Evolutionary conservation across 164 flowering plant genomes (phyloP).

Genomic region (Nymphaea thermarum): DNA sequence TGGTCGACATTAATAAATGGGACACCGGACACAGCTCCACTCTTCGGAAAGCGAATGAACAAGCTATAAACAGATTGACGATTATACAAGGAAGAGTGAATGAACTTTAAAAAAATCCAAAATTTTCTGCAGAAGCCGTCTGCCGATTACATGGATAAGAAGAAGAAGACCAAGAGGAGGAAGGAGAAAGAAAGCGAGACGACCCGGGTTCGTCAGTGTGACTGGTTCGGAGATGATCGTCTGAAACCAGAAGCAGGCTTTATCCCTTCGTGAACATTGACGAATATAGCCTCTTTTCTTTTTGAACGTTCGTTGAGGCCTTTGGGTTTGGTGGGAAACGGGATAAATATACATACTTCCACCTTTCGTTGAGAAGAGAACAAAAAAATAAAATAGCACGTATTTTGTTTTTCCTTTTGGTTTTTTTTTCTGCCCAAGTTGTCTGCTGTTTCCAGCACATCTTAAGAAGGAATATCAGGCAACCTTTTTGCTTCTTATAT

Average conservation of each 20-base stretch:
- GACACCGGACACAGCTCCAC: background rate
- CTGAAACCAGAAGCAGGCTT: background rate
- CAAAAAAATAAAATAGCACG: too few relatives aligned
- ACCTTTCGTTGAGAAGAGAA: too few relatives aligned
- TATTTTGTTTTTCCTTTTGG: too few relatives aligned
- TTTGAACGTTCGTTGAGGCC: too few relatives aligned
- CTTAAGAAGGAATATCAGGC: too few relatives aligned
- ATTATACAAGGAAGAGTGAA: background rate
- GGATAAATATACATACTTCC: too few relatives aligned
- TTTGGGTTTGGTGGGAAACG: too few relatives aligned
- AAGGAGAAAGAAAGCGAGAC: background rate
- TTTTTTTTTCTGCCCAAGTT: too few relatives aligned
- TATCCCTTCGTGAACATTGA: background rate
- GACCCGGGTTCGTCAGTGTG: background rate
- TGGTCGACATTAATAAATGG: conserved; percentile 13
- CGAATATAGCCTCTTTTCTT: too few relatives aligned
- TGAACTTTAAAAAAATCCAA: background rate
- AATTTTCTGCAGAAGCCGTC: background rate
- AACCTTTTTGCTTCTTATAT: too few relatives aligned
- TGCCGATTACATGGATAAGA: background rate
- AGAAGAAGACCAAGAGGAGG: background rate
- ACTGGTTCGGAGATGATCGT: background rate
- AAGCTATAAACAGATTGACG: too few relatives aligned
- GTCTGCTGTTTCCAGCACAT: too few relatives aligned
- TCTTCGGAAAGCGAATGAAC: background rate